These are phyloP conservation scores for Calonectria hawksworthii DNA, from an alignment of 2,329 filamentous ascomycete species.

Conservation along the genomic window DNA sequence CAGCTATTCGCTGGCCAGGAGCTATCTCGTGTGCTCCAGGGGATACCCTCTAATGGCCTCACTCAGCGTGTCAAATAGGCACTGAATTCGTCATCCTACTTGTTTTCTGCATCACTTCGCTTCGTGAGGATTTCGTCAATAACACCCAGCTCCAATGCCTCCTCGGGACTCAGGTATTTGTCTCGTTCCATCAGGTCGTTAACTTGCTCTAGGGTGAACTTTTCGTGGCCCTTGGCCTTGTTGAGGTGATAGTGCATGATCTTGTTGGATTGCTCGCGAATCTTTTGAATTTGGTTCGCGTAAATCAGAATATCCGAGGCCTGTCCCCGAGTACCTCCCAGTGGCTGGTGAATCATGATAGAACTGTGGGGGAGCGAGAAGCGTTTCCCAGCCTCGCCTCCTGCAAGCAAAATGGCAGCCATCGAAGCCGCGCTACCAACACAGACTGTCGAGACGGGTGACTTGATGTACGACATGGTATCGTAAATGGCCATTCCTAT, in stretches of 20 bases:
- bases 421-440: conserved; percentile 95
- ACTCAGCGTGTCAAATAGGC: conserved; percentile 28
- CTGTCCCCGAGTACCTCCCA: conserved; percentile 77
- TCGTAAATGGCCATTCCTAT: conserved; percentile 90
- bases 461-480: conserved; percentile 97
- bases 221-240: conserved; percentile 79
- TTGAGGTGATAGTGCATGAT: conserved; percentile 93
- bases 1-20: background rate
- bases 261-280: conserved; percentile 87
- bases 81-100: conserved; percentile 37
- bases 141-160: conserved; percentile 91
- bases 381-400: conserved; percentile 86
- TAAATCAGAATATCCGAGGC: conserved; percentile 93
- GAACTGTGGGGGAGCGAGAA: conserved; percentile 93
- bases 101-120: conserved; percentile 63
- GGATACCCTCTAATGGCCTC: background rate
- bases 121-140: conserved; percentile 88
- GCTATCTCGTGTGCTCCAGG: background rate
- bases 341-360: conserved; percentile 98
- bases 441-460: conserved; percentile 94
- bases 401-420: conserved; percentile 90
- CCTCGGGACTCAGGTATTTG: conserved; percentile 90
- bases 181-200: conserved; percentile 97
- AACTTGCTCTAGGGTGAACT: conserved; percentile 84
- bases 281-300: conserved; percentile 93